Percentiles rank a stretch among this genome's conserved stretches.
Evolutionary conservation across 129 eudicot species (phyloP).

Genomic region (Flaveria linearis): DNA sequence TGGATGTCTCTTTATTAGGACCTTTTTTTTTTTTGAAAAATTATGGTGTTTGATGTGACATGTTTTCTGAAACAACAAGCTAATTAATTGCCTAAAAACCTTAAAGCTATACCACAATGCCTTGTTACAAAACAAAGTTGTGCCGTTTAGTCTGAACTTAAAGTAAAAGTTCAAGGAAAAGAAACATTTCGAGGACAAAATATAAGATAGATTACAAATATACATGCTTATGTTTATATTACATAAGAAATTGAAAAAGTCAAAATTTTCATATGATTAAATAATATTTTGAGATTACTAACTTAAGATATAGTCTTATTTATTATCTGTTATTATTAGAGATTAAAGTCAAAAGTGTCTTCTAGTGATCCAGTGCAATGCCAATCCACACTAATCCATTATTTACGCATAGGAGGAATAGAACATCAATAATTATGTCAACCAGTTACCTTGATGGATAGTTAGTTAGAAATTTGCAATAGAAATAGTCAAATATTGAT

Average conservation of each 20-base stretch:
- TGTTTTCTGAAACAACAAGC: no score
- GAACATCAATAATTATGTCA: slow-evolving; percentile 3
- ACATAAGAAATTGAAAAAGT: neutral
- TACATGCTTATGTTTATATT: no score
- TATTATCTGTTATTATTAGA: neutral
- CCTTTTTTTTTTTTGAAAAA: no score
- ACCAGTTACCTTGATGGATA: neutral
- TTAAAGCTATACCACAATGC: no score
- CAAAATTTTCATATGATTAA: neutral
- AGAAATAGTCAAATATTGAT: neutral
- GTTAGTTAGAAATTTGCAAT: neutral
- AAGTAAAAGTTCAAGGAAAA: no score
- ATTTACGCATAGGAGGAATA: neutral
- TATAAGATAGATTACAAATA: no score
- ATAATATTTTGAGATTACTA: neutral
- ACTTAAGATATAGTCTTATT: slow-evolving; percentile 10
- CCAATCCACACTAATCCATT: neutral
- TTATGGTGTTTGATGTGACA: no score
- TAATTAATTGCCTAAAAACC: no score
- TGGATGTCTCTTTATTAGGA: no score
- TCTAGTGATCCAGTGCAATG: slow-evolving; percentile 4
- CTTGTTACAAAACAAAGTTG: no score
- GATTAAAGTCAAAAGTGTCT: slow-evolving; percentile 18
- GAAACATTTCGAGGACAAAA: no score
- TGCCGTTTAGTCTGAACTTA: no score